These are phyloP conservation scores for Blastocystis sp. DNA, from an alignment of 352 stramenopile species.

Conservation along the genomic window DNA sequence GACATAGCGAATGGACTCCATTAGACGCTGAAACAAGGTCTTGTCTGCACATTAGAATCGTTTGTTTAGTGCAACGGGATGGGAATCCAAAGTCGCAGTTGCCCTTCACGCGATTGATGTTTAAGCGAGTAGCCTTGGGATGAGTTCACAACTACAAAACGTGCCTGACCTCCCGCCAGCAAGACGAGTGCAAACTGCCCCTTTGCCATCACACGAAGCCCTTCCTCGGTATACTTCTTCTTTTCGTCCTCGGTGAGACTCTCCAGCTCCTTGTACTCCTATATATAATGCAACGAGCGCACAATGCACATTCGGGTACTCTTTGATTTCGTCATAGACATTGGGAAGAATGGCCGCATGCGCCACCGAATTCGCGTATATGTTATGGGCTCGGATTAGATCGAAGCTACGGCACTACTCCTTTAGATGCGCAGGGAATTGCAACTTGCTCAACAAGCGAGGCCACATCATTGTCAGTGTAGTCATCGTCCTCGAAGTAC, in stretches of 20 bases:
- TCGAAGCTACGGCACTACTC: conserved; percentile 61
- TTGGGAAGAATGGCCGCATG: conserved; percentile 6
- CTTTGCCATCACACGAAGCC: conserved; percentile 7
- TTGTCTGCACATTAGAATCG: background rate
- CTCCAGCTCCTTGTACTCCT: conserved; percentile 2
- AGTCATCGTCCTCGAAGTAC: conserved; percentile 57
- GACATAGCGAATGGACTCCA: background rate
- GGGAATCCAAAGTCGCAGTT: conserved; percentile 47
- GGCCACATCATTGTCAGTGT: conserved; percentile 14
- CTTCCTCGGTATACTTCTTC: background rate
- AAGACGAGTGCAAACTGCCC: conserved; percentile 33
- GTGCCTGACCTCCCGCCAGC: conserved; percentile 28
- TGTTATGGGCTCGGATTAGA: conserved; percentile 47
- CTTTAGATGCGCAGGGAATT: background rate
- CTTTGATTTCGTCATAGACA: conserved; percentile 42
- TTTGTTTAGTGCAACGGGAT: background rate
- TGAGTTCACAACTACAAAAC: background rate
- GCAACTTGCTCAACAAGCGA: conserved; percentile 41
- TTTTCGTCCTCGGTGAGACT: background rate
- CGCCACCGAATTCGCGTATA: conserved; percentile 44
- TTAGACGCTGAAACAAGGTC: conserved; percentile 32
- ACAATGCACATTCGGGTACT: conserved; percentile 10
- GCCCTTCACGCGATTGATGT: background rate
- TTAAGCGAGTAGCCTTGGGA: conserved; percentile 16
- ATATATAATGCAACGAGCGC: background rate